Evolutionary conservation across 495 filamentous ascomycete species (phyloP), one percentile per base, ranked within the genome.

Genomic region (Penicillium odoratum): DNA sequence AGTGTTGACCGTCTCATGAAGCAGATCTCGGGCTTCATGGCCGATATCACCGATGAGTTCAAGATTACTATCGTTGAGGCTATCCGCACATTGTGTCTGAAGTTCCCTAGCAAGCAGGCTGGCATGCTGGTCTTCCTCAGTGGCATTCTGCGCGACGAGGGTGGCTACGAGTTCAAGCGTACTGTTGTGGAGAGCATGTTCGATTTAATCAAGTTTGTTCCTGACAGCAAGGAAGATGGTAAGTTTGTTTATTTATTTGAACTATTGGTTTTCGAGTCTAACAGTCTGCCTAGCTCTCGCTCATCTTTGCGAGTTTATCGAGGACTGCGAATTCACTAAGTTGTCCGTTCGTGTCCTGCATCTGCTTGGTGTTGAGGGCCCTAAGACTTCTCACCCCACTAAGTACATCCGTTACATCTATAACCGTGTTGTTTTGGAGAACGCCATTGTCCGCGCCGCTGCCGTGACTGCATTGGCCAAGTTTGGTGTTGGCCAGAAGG

Each of bases 391-490:
- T 5, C 90, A 96, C 62, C 95, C 94, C 4, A 98, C 93, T 53
- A 98, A 98, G 80, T 99, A 97, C 63, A 95, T 99, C 67, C 89
- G 94, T 11, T 99, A 99, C 73, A 98, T 99, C 64, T 99, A 99
- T 75, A 99, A 99, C 78, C 87, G 94, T 34, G 94, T 99, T 18
- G 95, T 98, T 26, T 77, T 99, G 28, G 94, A 99, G 77, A 99
- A 98, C 69, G 91, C 94, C 26, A 90, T 96, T 58, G 92, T 99
- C 42, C 86, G 94, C 58, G 94, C 94, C 38, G 95, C 94, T 18
- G 95, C 94, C 28, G 94, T 97, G 42, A 97, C 94, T 16, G 94
- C 94, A 7, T 69, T 99, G 55, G 92, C 93, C 58, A 99, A 98
- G 72, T 98, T 98, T 70, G 95, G 94, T 62, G 92, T 98, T 52